Percentiles rank a stretch among this genome's conserved stretches.
These are phyloP conservation scores for Teunomyces funiuensis DNA, from an alignment of 805 yeast species.

Conservation along the genomic window DNA sequence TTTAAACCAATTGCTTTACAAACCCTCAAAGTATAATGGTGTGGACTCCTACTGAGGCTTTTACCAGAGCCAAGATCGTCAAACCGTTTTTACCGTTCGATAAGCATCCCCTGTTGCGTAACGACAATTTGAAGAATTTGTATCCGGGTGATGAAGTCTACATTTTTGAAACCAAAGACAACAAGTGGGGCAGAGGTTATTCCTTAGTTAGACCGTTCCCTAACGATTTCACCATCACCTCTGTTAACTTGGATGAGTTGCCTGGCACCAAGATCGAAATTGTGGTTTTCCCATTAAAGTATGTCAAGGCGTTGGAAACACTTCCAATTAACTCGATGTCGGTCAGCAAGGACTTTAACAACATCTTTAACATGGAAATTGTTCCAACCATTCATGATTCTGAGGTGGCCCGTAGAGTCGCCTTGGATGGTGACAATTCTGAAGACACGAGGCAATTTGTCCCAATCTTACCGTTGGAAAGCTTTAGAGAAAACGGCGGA, in stretches of 20 bases:
- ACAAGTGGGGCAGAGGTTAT: constrained; percentile 81
- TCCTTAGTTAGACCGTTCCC: constrained; percentile 68
- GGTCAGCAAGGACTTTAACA: constrained; percentile 30
- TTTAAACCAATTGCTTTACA: neutral
- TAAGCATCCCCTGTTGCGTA: constrained; percentile 38
- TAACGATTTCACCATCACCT: constrained; percentile 61
- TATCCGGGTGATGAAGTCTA: constrained; percentile 79
- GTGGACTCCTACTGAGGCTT: constrained; percentile 39
- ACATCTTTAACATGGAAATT: constrained; percentile 22
- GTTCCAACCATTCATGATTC: constrained; percentile 36
- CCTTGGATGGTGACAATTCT: constrained; percentile 5
- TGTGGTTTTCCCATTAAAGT: constrained; percentile 62
- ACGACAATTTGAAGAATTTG: constrained; percentile 48
- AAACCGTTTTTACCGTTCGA: constrained; percentile 43
- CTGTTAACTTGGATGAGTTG: constrained; percentile 59
- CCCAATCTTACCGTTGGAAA: constrained; percentile 58
- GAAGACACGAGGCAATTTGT: constrained; percentile 8
- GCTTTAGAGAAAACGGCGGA: constrained; percentile 39
- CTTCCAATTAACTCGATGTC: constrained; percentile 35
- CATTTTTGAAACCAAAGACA: constrained; percentile 61
- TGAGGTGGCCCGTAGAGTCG: constrained; percentile 22
- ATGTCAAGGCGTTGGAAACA: constrained; percentile 46
- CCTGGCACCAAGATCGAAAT: constrained; percentile 56
- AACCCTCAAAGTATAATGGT: constrained; percentile 19
- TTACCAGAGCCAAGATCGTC: constrained; percentile 37